phyloP scores from a whole-genome alignment of 1,139 yeast genomes.

The Kurtzmaniella quercitrusa region DNA sequence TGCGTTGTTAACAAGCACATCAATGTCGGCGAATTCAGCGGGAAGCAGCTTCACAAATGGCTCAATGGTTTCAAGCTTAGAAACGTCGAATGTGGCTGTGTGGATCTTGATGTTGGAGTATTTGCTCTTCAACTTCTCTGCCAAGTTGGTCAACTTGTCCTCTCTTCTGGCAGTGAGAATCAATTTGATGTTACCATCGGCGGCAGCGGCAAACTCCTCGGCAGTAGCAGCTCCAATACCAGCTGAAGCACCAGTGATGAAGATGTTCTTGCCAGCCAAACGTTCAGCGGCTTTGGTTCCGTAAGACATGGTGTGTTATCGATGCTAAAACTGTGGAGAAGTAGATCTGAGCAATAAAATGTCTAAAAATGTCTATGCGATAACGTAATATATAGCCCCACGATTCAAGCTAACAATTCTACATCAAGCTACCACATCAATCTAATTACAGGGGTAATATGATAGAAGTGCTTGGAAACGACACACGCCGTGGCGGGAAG shows the following conservation, averaged over 20 bases:
- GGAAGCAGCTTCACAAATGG: slow-evolving; percentile 31
- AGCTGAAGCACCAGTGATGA: slow-evolving; percentile 74
- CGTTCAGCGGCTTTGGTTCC: slow-evolving; percentile 55
- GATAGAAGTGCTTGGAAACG: too few relatives aligned
- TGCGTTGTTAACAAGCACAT: slow-evolving; percentile 39
- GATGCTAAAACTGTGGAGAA: too few relatives aligned
- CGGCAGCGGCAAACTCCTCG: slow-evolving; percentile 34
- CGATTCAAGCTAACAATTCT: too few relatives aligned
- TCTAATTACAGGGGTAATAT: too few relatives aligned
- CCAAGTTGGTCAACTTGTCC: slow-evolving; percentile 30
- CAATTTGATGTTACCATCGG: slow-evolving; percentile 34
- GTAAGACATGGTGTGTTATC: slow-evolving; percentile 44
- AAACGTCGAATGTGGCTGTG: slow-evolving; percentile 29
- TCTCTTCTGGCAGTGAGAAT: slow-evolving; percentile 41
- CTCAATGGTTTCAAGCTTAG: slow-evolving; percentile 29
- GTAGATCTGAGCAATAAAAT: too few relatives aligned
- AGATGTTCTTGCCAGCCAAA: slow-evolving; percentile 54
- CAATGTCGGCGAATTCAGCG: slow-evolving; percentile 33
- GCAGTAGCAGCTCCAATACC: slow-evolving; percentile 53
- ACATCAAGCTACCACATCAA: too few relatives aligned
- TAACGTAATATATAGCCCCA: too few relatives aligned
- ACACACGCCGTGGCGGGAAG: neutral
- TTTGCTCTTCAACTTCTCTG: slow-evolving; percentile 20
- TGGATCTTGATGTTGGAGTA: slow-evolving; percentile 26
- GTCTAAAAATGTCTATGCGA: too few relatives aligned